These are phyloP conservation scores for Drosera spatulata DNA, from an alignment of 179 eudicot species.

Conservation along the genomic window DNA sequence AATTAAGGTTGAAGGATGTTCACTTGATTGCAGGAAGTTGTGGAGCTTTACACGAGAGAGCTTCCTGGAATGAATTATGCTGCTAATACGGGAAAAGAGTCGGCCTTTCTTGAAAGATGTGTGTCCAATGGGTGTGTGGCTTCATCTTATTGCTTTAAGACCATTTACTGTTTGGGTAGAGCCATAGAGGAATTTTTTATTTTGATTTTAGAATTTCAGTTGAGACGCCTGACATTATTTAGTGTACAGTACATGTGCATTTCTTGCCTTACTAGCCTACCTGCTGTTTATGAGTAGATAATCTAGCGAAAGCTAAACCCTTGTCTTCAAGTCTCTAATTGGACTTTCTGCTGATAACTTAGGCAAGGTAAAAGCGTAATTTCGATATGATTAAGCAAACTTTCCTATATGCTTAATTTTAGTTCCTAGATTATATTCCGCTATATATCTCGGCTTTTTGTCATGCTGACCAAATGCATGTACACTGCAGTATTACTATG, in stretches of 20 bases:
- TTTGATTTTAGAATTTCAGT: too few species aligned
- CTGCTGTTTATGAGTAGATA: too few species aligned
- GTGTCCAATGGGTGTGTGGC: conserved; percentile 60
- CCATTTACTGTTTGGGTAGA: neutral
- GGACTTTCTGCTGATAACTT: conserved; percentile 16
- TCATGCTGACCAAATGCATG: too few species aligned
- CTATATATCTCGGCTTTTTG: neutral
- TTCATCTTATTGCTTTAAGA: neutral
- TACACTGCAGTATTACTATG: too few species aligned
- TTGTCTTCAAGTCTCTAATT: too few species aligned
- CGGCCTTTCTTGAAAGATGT: conserved; percentile 81
- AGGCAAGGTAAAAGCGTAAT: conserved; percentile 40
- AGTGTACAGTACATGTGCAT: too few species aligned
- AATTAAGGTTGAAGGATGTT: neutral
- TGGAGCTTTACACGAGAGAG: conserved; percentile 51
- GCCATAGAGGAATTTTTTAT: too few species aligned
- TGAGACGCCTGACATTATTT: too few species aligned
- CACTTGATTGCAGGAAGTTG: conserved; percentile 39
- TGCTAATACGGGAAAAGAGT: conserved; percentile 84
- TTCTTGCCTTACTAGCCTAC: too few species aligned
- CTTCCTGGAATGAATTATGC: conserved; percentile 88
- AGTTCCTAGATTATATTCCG: neutral
- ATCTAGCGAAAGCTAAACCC: too few species aligned
- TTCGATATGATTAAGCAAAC: neutral
- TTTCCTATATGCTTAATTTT: neutral